Evolutionary conservation across 2,329 filamentous ascomycete genomes (phyloP).

Genomic region (Trichocomaceae sp.): DNA sequence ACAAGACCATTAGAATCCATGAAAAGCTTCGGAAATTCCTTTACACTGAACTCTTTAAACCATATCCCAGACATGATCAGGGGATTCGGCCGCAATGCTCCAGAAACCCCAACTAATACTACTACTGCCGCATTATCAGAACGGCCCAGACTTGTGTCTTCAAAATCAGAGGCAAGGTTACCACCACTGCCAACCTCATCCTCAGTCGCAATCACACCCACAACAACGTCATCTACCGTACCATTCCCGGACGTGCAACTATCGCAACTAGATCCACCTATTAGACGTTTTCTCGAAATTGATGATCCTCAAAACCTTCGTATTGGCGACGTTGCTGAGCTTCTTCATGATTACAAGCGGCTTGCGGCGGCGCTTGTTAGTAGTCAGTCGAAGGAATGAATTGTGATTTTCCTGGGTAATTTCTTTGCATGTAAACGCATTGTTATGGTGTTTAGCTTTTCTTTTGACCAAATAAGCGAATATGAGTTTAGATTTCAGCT

Average conservation of each 20-base stretch:
- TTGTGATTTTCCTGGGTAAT: neutral
- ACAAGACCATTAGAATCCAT: slow-evolving; percentile 69
- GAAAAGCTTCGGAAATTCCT: slow-evolving; percentile 68
- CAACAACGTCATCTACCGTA: neutral
- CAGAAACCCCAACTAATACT: slow-evolving; percentile 36
- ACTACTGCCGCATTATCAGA: neutral
- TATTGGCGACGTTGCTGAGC: slow-evolving; percentile 64
- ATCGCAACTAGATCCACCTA: slow-evolving; percentile 49
- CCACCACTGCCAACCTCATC: slow-evolving; percentile 8
- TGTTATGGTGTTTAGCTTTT: neutral
- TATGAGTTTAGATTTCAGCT: neutral
- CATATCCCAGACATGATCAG: slow-evolving; percentile 71
- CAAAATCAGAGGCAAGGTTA: slow-evolving; percentile 31
- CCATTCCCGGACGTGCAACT: slow-evolving; percentile 4
- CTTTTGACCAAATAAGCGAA: neutral
- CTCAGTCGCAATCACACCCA: no score
- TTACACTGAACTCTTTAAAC: slow-evolving; percentile 66
- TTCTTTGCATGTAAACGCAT: neutral
- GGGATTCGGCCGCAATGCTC: slow-evolving; percentile 56
- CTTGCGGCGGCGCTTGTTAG: slow-evolving; percentile 57
- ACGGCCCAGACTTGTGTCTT: slow-evolving; percentile 3
- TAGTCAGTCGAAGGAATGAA: slow-evolving; percentile 5
- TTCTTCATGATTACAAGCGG: slow-evolving; percentile 68
- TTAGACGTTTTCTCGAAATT: slow-evolving; percentile 66
- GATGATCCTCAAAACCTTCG: slow-evolving; percentile 64